A percentile compares a stretch with the other conserved stretches of the same genome.
Evolutionary conservation across 1,284 basidiomycete genomes (phyloP).

Genomic region (Laetiporus sulphureus): DNA sequence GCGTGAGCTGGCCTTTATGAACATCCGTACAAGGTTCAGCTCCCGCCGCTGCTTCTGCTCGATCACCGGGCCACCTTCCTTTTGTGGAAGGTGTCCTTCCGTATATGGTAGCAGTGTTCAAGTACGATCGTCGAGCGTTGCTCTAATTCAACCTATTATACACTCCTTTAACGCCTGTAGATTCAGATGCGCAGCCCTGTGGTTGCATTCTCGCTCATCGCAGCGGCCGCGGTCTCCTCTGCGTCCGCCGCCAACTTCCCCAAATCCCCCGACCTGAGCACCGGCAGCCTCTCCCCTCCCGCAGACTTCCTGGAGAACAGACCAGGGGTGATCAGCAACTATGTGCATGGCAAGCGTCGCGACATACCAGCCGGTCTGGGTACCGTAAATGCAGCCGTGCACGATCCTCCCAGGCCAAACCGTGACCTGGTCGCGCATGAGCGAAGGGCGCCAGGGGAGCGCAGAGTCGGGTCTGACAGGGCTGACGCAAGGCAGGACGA

Average conservation of each 20-base stretch:
- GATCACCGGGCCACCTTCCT: slow-evolving; percentile 9
- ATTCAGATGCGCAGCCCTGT: slow-evolving; percentile 19
- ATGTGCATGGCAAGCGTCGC: background rate
- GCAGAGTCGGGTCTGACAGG: no score
- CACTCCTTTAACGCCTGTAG: background rate
- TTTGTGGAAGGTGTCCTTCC: slow-evolving; percentile 6
- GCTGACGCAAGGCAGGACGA: background rate
- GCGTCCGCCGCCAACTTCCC: slow-evolving; percentile 5
- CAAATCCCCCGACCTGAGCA: background rate
- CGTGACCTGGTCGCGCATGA: no score
- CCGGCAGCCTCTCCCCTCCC: slow-evolving; percentile 1
- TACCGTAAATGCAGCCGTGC: background rate
- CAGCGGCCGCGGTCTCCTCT: slow-evolving; percentile 15
- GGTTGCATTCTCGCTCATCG: slow-evolving; percentile 19
- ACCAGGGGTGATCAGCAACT: background rate
- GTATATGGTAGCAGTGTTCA: background rate
- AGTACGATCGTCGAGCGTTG: background rate
- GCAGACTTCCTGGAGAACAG: background rate
- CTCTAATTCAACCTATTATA: background rate
- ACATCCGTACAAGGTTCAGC: slow-evolving; percentile 12
- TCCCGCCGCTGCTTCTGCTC: slow-evolving; percentile 22
- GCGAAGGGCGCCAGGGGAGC: no score
- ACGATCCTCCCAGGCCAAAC: no score
- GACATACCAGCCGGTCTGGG: background rate
- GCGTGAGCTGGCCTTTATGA: slow-evolving; percentile 14